Evolutionary conservation across 2,329 filamentous ascomycete genomes (phyloP).

Genomic region (Sporothrix inflata): DNA sequence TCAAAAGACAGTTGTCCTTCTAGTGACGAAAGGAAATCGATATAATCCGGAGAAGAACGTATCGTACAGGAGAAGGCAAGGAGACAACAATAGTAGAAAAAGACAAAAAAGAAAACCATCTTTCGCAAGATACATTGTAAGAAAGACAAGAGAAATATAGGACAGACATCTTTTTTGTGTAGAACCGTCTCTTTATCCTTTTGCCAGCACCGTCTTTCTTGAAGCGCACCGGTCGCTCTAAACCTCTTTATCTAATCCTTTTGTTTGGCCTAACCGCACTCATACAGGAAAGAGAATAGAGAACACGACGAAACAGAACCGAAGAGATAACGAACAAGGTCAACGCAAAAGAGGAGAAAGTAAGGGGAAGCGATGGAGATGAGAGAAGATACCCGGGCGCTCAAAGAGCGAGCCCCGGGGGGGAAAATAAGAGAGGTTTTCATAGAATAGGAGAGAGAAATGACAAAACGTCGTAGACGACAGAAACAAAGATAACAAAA

Average conservation of each 20-base stretch:
- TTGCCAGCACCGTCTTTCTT: background rate
- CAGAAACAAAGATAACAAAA: background rate
- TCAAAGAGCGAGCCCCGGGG: background rate
- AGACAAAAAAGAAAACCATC: background rate
- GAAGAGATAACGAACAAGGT: background rate
- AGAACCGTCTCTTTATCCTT: background rate
- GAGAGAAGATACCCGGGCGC: slow-evolving; percentile 22
- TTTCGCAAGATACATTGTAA: slow-evolving; percentile 1
- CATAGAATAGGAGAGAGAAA: slow-evolving; percentile 3
- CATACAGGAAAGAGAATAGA: background rate
- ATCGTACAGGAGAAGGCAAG: slow-evolving; percentile 2
- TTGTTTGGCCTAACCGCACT: background rate
- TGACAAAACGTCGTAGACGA: background rate
- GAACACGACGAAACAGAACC: background rate
- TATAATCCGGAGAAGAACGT: background rate
- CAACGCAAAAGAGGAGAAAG: background rate
- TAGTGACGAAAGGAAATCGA: background rate
- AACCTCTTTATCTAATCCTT: background rate
- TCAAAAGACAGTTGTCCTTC: background rate
- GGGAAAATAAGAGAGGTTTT: slow-evolving; percentile 12
- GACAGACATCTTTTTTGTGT: background rate
- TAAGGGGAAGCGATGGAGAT: background rate
- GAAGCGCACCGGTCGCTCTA: background rate
- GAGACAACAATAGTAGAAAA: background rate
- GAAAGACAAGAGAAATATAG: background rate